Conservation (phyloP, 495 filamentous ascomycete species). For the Parachaetomium inaequale region DNA sequence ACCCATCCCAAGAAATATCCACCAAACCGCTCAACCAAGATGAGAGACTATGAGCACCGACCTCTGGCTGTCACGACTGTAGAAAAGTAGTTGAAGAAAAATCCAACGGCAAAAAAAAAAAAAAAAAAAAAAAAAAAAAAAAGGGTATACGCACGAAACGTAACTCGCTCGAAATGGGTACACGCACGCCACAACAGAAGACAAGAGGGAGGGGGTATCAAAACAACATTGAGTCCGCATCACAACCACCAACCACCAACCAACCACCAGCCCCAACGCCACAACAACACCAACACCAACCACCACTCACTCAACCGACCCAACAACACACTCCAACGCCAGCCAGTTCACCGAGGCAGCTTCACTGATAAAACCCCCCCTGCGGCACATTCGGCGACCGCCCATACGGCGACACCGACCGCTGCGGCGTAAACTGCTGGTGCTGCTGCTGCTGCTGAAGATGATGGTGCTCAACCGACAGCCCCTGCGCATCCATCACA, state of each 20-base stretch:
- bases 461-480: constrained; percentile 6
- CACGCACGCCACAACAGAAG: no score
- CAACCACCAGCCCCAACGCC: not conserved
- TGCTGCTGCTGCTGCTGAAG: constrained; percentile 1
- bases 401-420: constrained; percentile 42
- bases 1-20: not conserved
- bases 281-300: not conserved
- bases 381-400: constrained; percentile 38
- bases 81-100: not conserved
- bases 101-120: not conserved
- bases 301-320: not conserved
- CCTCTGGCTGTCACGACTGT: no score
- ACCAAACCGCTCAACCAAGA: not conserved
- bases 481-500: constrained; percentile 25
- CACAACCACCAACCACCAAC: not conserved
- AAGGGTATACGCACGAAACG: constrained; percentile 1
- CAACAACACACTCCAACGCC: not conserved
- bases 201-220: not conserved
- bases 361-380: constrained; percentile 34
- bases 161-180: no score
- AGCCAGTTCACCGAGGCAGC: not conserved
- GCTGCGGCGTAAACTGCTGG: constrained; percentile 38
- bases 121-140: not conserved
- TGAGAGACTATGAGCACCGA: no score
- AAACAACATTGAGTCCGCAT: not conserved